Conservation (phyloP, 495 filamentous ascomycete genomes). For the Ramalina peruviana region DNA sequence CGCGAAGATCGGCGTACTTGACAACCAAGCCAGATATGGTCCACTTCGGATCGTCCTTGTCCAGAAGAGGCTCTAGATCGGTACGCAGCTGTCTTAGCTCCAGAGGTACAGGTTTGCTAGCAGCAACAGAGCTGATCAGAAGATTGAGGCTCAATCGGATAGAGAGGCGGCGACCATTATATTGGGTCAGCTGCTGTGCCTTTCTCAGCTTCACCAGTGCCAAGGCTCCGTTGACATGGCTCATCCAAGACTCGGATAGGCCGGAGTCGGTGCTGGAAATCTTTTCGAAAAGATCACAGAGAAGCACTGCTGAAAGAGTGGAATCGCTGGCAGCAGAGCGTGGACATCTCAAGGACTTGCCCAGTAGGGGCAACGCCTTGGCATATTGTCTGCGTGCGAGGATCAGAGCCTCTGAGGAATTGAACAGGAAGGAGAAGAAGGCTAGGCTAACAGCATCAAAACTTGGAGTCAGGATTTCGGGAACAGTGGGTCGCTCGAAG, state of each 20-base stretch:
- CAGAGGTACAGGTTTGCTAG: constrained; percentile 8
- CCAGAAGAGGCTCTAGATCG: constrained; percentile 9
- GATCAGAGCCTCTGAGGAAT: not conserved
- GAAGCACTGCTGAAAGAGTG: constrained; percentile 14
- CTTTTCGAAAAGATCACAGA: constrained; percentile 22
- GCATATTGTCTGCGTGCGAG: constrained; percentile 11
- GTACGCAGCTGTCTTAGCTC: constrained; percentile 13
- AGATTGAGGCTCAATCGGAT: constrained; percentile 15
- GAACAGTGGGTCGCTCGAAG: not conserved
- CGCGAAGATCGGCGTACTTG: constrained; percentile 12
- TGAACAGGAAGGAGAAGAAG: constrained; percentile 10
- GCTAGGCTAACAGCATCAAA: constrained; percentile 18
- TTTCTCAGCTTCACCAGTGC: constrained; percentile 19
- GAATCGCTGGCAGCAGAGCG: constrained; percentile 8
- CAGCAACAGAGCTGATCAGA: constrained; percentile 16
- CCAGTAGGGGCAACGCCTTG: constrained; percentile 11
- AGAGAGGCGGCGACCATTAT: constrained; percentile 8
- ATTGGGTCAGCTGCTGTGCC: constrained; percentile 6
- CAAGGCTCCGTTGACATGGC: constrained; percentile 21
- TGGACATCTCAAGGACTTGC: constrained; percentile 2
- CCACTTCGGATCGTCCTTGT: constrained; percentile 15
- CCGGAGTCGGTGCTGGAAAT: constrained; percentile 9
- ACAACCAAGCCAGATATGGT: constrained; percentile 12
- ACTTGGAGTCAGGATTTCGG: constrained; percentile 5
- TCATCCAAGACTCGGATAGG: constrained; percentile 12